These are phyloP conservation scores for Friedmanniomyces simplex DNA, from an alignment of 495 filamentous ascomycete genomes.

Conservation along the genomic window DNA sequence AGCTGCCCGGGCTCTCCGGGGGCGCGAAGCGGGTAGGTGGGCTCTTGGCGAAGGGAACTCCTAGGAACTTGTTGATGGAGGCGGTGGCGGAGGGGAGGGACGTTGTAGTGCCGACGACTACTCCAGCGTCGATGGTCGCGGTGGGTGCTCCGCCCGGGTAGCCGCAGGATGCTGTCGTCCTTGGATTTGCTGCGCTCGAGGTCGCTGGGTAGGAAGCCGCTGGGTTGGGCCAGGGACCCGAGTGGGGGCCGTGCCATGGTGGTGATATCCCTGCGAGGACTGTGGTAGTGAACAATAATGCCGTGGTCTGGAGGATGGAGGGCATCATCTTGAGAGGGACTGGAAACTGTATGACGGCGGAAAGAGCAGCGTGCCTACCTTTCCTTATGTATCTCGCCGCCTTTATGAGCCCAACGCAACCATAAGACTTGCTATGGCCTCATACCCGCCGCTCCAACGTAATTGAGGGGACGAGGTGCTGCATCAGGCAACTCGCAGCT, in stretches of 20 bases:
- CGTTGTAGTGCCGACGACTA: constrained; percentile 23
- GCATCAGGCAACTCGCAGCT: no score
- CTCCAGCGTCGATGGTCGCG: constrained; percentile 22
- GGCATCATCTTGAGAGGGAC: neutral
- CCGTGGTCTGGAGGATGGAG: neutral
- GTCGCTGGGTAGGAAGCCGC: neutral
- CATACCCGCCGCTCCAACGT: no score
- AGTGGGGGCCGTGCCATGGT: neutral
- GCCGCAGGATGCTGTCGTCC: constrained; percentile 6
- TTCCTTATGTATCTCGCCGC: no score
- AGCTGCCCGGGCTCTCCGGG: constrained; percentile 20
- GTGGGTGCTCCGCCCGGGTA: constrained; percentile 18
- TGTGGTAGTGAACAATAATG: neutral
- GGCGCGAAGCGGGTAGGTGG: constrained; percentile 32
- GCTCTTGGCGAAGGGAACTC: constrained; percentile 25
- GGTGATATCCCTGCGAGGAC: neutral
- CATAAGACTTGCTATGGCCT: no score
- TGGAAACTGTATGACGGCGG: no score
- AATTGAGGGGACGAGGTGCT: no score
- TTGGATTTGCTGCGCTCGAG: neutral
- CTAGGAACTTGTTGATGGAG: constrained; percentile 27
- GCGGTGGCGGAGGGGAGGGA: constrained; percentile 23
- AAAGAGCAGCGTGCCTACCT: no score
- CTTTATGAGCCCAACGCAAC: no score
- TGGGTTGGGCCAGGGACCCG: neutral